Evolutionary conservation across 352 stramenopile genomes (phyloP).

Genomic region (Bremia lactucae): DNA sequence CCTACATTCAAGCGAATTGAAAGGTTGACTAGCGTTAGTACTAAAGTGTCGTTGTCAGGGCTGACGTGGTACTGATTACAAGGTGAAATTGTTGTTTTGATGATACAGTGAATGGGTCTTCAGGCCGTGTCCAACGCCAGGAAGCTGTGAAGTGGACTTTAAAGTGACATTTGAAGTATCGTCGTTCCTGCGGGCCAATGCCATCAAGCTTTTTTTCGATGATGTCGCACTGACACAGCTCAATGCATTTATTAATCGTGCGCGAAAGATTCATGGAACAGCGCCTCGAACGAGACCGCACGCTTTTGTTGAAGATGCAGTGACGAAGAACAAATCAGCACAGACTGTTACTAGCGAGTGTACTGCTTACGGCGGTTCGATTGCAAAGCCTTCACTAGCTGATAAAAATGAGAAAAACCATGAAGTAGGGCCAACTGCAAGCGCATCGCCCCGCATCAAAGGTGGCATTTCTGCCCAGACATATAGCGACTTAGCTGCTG

Average conservation of each 20-base stretch:
- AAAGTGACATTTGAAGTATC: slow-evolving; percentile 76
- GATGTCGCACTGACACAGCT: slow-evolving; percentile 71
- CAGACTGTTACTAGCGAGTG: neutral
- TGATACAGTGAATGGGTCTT: slow-evolving; percentile 60
- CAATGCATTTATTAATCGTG: slow-evolving; percentile 68
- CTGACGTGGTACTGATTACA: slow-evolving; percentile 4
- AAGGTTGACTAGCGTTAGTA: slow-evolving; percentile 27
- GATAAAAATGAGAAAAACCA: slow-evolving; percentile 5
- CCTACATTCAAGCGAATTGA: slow-evolving; percentile 83
- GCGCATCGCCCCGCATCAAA: slow-evolving; percentile 25
- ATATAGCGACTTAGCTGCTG: slow-evolving; percentile 35
- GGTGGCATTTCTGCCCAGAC: slow-evolving; percentile 40
- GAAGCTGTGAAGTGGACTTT: slow-evolving; percentile 61
- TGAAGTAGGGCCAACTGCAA: slow-evolving; percentile 5
- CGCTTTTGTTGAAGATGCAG: neutral
- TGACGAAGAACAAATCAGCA: neutral
- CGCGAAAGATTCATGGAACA: slow-evolving; percentile 40
- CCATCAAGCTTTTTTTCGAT: slow-evolving; percentile 80
- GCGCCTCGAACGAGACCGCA: slow-evolving; percentile 7
- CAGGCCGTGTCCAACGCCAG: slow-evolving; percentile 32
- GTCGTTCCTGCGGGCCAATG: slow-evolving; percentile 69
- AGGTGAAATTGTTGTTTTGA: slow-evolving; percentile 1
- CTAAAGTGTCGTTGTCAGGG: neutral
- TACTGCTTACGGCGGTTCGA: neutral
- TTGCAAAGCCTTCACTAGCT: neutral